A percentile compares a stretch with the other conserved stretches of the same genome.
These are phyloP conservation scores for Panicum hallii DNA, from an alignment of 202 grass and related monocot genomes.

Conservation along the genomic window DNA sequence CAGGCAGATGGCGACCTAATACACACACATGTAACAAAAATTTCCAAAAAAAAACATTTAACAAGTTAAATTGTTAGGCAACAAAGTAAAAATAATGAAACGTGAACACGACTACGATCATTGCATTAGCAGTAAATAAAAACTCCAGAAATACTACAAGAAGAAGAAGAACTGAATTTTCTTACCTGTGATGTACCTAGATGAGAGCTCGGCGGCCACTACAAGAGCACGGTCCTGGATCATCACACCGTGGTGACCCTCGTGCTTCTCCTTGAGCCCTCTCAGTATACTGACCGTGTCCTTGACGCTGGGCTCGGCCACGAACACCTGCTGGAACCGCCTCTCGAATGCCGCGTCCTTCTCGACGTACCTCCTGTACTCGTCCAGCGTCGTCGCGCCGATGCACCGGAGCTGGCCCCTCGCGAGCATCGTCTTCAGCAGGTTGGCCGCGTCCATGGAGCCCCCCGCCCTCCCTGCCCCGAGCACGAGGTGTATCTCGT, in stretches of 20 bases:
- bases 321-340: constrained; percentile 69
- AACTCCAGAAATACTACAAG: too few relatives aligned
- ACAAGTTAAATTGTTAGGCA: too few relatives aligned
- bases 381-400: constrained; percentile 68
- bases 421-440: constrained; percentile 71
- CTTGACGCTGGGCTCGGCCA: constrained; percentile 64
- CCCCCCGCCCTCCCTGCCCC: constrained; percentile 59
- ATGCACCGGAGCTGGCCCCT: constrained; percentile 71
- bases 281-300: constrained; percentile 73
- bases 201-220: constrained; percentile 58
- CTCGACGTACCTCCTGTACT: constrained; percentile 75
- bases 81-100: too few relatives aligned
- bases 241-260: constrained; percentile 57
- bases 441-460: constrained; percentile 68
- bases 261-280: constrained; percentile 70
- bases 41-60: too few relatives aligned
- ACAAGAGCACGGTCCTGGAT: constrained; percentile 53
- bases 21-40: too few relatives aligned
- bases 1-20: constrained; percentile 63
- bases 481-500: constrained; percentile 69
- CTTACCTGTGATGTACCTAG: constrained; percentile 62
- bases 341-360: constrained; percentile 74
- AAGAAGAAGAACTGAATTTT: too few relatives aligned
- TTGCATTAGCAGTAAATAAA: neutral
- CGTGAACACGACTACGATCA: too few relatives aligned